phyloP scores from a whole-genome alignment of 2,329 filamentous ascomycete species.

The Biscogniauxia marginata region DNA sequence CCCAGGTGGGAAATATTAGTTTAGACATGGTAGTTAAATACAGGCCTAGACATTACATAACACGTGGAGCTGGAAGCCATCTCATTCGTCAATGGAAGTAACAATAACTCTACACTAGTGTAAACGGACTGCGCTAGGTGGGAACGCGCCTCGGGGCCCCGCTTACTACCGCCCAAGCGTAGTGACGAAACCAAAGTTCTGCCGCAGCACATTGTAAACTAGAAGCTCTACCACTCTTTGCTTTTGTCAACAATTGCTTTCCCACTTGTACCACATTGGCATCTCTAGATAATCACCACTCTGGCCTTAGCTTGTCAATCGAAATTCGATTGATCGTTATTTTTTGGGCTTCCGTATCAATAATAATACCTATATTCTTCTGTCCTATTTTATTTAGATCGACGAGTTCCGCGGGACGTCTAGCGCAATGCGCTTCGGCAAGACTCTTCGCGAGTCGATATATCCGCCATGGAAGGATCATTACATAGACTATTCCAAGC shows the following conservation, averaged over 20 bases:
- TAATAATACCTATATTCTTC: not conserved
- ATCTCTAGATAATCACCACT: not conserved
- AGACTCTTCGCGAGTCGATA: constrained; percentile 75
- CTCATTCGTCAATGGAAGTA: not conserved
- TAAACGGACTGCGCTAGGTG: no score
- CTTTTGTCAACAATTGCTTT: not conserved
- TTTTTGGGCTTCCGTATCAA: not conserved
- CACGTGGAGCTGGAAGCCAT: not conserved
- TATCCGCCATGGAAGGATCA: constrained; percentile 88
- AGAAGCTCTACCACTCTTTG: not conserved
- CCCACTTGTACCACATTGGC: not conserved
- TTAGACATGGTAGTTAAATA: no score
- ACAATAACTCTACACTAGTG: not conserved
- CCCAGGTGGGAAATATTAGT: no score
- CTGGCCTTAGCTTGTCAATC: not conserved
- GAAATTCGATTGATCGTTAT: not conserved
- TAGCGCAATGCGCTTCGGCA: constrained; percentile 82
- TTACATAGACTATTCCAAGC: constrained; percentile 93
- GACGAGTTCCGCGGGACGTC: not conserved
- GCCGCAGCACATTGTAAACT: not conserved
- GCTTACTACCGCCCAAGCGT: not conserved
- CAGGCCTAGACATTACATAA: not conserved
- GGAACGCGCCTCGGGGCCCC: not conserved
- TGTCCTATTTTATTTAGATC: not conserved
- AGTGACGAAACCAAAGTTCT: not conserved